Percentiles rank a stretch among this genome's conserved stretches.
phyloP scores from a whole-genome alignment of 306 rosid species.

The Erythrophleum fordii region DNA sequence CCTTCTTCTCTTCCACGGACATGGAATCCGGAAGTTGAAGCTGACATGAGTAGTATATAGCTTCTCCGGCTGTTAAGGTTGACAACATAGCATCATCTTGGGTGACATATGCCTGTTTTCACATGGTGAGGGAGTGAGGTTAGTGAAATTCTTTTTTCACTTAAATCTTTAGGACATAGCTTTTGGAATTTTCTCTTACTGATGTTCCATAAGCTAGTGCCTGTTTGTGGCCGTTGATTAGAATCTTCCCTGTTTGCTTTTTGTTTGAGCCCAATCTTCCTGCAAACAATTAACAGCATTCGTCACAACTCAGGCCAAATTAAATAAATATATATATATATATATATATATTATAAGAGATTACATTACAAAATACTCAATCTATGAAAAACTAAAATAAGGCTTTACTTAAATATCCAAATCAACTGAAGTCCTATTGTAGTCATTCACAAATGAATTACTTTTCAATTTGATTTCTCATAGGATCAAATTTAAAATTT shows the following conservation, averaged over 20 bases:
- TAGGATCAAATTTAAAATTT: too few relatives aligned
- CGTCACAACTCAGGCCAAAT: not conserved
- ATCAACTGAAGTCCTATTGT: too few relatives aligned
- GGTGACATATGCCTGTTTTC: slow-evolving; percentile 56
- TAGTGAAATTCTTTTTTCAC: not conserved
- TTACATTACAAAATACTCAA: too few relatives aligned
- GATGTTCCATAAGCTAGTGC: slow-evolving; percentile 5
- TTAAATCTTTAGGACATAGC: not conserved
- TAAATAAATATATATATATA: too few relatives aligned
- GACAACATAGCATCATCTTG: slow-evolving; percentile 56
- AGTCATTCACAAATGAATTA: too few relatives aligned
- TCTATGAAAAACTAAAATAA: too few relatives aligned
- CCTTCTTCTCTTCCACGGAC: slow-evolving; percentile 59
- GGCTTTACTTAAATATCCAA: too few relatives aligned
- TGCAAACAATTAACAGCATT: not conserved
- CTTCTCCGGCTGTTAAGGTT: slow-evolving; percentile 59
- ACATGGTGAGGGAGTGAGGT: not conserved
- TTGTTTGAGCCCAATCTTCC: not conserved
- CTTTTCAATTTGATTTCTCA: too few relatives aligned
- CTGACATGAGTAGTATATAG: slow-evolving; percentile 71
- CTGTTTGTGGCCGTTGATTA: not conserved
- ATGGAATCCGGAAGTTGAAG: slow-evolving; percentile 70
- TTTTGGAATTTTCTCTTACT: slow-evolving; percentile 24
- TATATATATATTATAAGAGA: too few relatives aligned
- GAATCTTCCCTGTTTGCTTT: slow-evolving; percentile 6